These are phyloP conservation scores for grape (Vitis vinifera) DNA, from an alignment of 164 flowering plant genomes.

Conservation along the genomic window DNA sequence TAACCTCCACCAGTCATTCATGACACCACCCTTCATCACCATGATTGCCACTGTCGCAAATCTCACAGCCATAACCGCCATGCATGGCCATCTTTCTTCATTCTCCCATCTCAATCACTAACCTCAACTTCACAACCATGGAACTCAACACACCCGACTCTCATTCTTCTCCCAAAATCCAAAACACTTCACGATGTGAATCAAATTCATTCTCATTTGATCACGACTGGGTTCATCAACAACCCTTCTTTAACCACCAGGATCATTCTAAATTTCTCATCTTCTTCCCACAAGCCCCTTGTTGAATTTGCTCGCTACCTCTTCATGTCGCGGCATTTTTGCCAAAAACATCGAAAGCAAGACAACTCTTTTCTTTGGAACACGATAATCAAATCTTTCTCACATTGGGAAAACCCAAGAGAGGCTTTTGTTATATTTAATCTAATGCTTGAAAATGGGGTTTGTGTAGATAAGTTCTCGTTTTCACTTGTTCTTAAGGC, in stretches of 20 bases:
- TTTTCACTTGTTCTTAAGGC: constrained; percentile 62
- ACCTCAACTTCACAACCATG: constrained; percentile 44
- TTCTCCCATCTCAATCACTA: no score
- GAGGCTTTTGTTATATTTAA: constrained; percentile 39
- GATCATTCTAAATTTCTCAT: constrained; percentile 40
- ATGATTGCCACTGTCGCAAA: no score
- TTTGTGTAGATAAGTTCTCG: constrained; percentile 44
- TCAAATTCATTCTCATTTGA: constrained; percentile 59
- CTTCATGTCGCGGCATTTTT: constrained; percentile 33
- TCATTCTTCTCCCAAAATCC: constrained; percentile 41
- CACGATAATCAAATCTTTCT: constrained; percentile 49
- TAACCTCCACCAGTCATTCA: no score
- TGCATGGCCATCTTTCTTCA: no score
- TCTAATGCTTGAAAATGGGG: constrained; percentile 55
- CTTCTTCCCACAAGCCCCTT: constrained; percentile 46
- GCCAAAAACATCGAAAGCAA: background rate
- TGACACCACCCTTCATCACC: no score
- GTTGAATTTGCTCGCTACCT: constrained; percentile 50
- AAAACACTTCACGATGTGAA: constrained; percentile 42
- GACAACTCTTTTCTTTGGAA: constrained; percentile 60
- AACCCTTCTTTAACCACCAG: constrained; percentile 43
- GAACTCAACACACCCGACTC: constrained; percentile 41
- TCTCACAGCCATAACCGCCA: no score
- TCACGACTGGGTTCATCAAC: constrained; percentile 53
- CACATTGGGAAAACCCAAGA: constrained; percentile 48